phyloP scores from a whole-genome alignment of 2,329 filamentous ascomycete species.

The Trichoderma atroviride region DNA sequence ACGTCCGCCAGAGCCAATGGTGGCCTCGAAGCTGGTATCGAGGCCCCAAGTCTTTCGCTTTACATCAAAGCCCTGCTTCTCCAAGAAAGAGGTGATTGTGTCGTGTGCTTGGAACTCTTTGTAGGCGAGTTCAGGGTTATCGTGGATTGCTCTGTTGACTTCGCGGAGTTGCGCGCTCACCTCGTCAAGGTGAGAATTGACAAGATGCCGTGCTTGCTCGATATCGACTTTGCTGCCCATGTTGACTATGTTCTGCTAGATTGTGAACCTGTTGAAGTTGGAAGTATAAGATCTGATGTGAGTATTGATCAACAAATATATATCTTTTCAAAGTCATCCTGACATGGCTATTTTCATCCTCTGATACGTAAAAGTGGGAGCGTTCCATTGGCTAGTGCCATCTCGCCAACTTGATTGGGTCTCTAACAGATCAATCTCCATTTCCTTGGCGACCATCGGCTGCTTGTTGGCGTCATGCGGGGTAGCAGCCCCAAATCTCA shows the following conservation, averaged over 20 bases:
- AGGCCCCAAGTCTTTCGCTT: conserved; percentile 54
- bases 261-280: not conserved
- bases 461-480: conserved; percentile 14
- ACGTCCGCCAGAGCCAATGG: conserved; percentile 46
- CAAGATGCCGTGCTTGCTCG: conserved; percentile 30
- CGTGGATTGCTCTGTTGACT: conserved; percentile 38
- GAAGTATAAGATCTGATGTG: not conserved
- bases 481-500: not conserved
- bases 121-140: conserved; percentile 55
- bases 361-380: conserved; percentile 9
- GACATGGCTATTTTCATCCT: not conserved
- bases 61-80: conserved; percentile 49
- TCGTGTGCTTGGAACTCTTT: conserved; percentile 56
- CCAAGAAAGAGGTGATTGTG: conserved; percentile 49
- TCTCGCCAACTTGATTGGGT: conserved; percentile 4
- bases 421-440: not conserved
- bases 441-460: conserved; percentile 16
- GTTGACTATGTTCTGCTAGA: not conserved
- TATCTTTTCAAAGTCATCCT: not conserved
- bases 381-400: not conserved
- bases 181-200: conserved; percentile 31
- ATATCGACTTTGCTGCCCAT: conserved; percentile 24
- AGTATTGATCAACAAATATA: not conserved
- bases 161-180: conserved; percentile 27
- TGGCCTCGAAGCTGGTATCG: conserved; percentile 54